Evolutionary conservation across 257 asterid genomes (phyloP).

Genomic region (Voacanga thouarsii): DNA sequence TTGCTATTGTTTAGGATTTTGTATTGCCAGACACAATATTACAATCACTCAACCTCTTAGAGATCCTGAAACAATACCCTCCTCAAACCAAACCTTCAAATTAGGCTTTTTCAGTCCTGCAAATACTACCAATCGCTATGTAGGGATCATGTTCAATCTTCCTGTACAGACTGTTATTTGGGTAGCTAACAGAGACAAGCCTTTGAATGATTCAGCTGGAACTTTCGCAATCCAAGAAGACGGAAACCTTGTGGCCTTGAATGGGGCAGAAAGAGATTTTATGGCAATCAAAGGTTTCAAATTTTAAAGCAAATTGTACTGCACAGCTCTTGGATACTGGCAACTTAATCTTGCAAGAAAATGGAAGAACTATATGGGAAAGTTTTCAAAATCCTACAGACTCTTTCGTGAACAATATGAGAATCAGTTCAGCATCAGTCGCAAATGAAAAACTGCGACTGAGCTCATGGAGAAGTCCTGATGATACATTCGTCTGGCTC

Average conservation of each 20-base stretch:
- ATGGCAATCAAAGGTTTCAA: conserved; percentile 43
- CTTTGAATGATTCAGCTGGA: conserved; percentile 38
- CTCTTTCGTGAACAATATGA: conserved; percentile 38
- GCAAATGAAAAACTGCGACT: conserved; percentile 19
- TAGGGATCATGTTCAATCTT: too few species aligned
- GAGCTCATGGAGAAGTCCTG: conserved; percentile 33
- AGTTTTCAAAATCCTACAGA: conserved; percentile 39
- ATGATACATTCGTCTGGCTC: conserved; percentile 47
- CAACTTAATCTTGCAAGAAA: conserved; percentile 40
- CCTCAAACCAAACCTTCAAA: conserved; percentile 23
- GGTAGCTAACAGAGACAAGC: conserved; percentile 1
- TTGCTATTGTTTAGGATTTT: not conserved
- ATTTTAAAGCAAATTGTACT: conserved; percentile 18
- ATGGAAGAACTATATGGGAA: conserved; percentile 41
- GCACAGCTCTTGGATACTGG: conserved; percentile 50
- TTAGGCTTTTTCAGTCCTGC: conserved; percentile 33
- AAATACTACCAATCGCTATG: not conserved
- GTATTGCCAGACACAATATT: conserved; percentile 14
- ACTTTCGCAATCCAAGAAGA: conserved; percentile 31
- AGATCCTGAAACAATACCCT: conserved; percentile 22
- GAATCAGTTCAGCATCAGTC: conserved; percentile 25
- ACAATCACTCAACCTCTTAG: conserved; percentile 11
- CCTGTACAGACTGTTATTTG: too few species aligned
- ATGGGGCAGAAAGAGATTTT: conserved; percentile 26
- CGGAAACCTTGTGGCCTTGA: conserved; percentile 40